Base-by-base conservation (phyloP, 2,329 filamentous ascomycete species). In the Xylariaceae sp. region DNA sequence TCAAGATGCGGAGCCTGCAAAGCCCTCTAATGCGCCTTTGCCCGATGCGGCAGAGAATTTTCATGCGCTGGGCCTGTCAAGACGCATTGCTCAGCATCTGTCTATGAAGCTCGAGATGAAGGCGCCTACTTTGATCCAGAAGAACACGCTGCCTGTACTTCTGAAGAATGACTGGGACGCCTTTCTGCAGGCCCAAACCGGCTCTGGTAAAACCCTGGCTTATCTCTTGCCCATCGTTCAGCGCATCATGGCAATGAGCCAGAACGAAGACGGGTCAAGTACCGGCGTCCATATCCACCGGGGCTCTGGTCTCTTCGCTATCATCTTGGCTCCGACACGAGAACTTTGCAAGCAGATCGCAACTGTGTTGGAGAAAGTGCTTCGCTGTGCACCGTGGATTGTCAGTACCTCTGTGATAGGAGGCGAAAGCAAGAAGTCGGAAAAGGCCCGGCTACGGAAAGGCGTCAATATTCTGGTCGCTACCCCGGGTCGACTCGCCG, bases 131-230 rank as follows among this genome's bases (percentile, higher is more conserved):
- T 91, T 90, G 0, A 97, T 99, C 71, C 94, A 99, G 75, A 92
- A 92, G 68, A 90, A 90, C 62, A 88, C 93, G 0, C 87, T 99
- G 45, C 82, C 89, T 48, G 87, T 94, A 67, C 77, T 99, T 62
- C 75, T 96, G 50, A 86, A 86, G 48, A 87, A 88, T 56, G 89
- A 96, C 67, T 87, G 84, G 51, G 94, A 99, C 77, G 92, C 92
- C 1, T 99, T 99, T 69, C 88, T 99, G 39, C 94, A 97, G 73
- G 95, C 94, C 2, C 89, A 99, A 76, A 99, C 94, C 0, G 94
- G 94, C 67, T 99, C 94, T 0, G 94, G 94, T 76, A 99, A 99
- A 77, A 99, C 94, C 0, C 77, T 99, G 61, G 90, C 94, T n/a
- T 99, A 99, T 72, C 81, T 99, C 3, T 77, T 99, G 5, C 94